These are phyloP conservation scores for Bimuria novae-zelandiae DNA, from an alignment of 2,329 filamentous ascomycete species.

Conservation along the genomic window DNA sequence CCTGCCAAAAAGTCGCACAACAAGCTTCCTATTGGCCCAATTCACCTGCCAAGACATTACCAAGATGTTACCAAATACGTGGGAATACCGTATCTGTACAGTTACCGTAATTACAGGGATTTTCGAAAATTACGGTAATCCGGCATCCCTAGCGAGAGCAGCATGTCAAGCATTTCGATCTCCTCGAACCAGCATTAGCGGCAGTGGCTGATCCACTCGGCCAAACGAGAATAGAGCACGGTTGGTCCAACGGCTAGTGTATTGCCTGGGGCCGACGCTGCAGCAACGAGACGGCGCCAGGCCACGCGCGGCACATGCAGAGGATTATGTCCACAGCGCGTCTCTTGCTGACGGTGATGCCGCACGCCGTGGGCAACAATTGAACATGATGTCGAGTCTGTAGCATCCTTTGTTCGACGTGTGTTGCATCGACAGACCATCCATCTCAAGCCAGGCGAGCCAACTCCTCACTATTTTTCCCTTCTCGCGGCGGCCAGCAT, in stretches of 20 bases:
- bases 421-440: background rate
- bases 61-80: no score
- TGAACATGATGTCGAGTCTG: no score
- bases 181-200: background rate
- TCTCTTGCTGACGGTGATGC: background rate
- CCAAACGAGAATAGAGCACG: background rate
- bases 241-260: slow-evolving; percentile 1
- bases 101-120: no score
- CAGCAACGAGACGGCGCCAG: background rate
- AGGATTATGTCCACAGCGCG: background rate
- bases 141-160: no score
- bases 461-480: background rate
- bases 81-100: no score
- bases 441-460: background rate
- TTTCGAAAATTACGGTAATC: no score
- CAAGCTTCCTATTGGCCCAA: no score
- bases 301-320: background rate
- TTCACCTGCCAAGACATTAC: no score
- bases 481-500: slow-evolving; percentile 2
- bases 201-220: background rate
- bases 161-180: background rate
- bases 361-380: background rate
- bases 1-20: no score
- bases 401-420: no score
- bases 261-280: slow-evolving; percentile 7